Conservation (phyloP, 2,329 filamentous ascomycete genomes). For the Penicillium sumatraense region DNA sequence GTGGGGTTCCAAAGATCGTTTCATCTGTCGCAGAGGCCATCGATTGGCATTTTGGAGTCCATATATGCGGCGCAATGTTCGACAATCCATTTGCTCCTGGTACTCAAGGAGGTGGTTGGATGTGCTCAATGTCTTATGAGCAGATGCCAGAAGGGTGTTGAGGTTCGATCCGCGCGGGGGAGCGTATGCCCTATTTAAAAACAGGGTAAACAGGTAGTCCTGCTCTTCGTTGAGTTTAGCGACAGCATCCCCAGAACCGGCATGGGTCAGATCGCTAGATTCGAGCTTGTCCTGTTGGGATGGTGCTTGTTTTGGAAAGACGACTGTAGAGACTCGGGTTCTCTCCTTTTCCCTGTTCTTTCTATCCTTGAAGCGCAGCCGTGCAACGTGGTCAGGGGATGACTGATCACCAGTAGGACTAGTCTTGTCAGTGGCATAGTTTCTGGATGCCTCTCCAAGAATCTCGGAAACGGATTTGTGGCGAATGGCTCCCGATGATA, state of each 20-base stretch:
- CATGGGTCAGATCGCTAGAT: constrained; percentile 41
- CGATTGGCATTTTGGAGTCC: constrained; percentile 87
- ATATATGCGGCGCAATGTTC: constrained; percentile 84
- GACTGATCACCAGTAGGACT: constrained; percentile 24
- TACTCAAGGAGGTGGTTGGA: constrained; percentile 81
- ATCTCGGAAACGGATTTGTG: constrained; percentile 77
- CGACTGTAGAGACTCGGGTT: constrained; percentile 72
- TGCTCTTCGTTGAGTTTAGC: constrained; percentile 48
- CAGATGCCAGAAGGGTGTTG: constrained; percentile 76
- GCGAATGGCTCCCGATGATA: constrained; percentile 71
- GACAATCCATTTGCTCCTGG: constrained; percentile 84
- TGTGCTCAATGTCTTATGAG: constrained; percentile 88
- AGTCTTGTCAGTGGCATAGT: constrained; percentile 42
- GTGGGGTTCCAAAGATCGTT: constrained; percentile 79
- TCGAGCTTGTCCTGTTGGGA: constrained; percentile 57
- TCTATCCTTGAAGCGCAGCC: constrained; percentile 51
- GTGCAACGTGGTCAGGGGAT: constrained; percentile 39
- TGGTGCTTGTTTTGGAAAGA: constrained; percentile 72
- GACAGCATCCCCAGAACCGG: constrained; percentile 55
- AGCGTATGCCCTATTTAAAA: constrained; percentile 63
- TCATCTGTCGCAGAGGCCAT: constrained; percentile 89
- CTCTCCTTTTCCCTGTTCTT: constrained; percentile 63
- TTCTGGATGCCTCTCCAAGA: constrained; percentile 61
- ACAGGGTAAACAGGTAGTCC: constrained; percentile 68
- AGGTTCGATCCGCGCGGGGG: constrained; percentile 59